A percentile compares a stretch with the other conserved stretches of the same genome.
These are phyloP conservation scores for Cyclotella baltica DNA, from an alignment of 108 stramenopile genomes.

Conservation along the genomic window DNA sequence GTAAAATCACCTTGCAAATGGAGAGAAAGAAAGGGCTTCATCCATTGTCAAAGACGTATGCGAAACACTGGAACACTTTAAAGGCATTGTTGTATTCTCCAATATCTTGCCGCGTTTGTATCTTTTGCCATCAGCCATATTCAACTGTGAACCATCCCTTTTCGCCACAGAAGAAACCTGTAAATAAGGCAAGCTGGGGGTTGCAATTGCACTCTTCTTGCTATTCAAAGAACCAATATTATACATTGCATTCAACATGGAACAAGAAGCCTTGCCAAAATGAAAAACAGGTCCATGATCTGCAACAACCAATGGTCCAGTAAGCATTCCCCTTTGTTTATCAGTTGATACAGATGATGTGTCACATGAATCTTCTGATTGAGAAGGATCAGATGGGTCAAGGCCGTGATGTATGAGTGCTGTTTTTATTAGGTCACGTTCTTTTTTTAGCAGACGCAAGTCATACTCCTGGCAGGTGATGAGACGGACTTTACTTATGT, in stretches of 20 bases:
- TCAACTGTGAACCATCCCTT: background rate
- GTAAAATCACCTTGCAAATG: background rate
- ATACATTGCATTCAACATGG: background rate
- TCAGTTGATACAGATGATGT: background rate
- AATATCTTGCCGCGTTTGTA: background rate
- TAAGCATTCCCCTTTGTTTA: background rate
- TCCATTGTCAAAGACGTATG: background rate
- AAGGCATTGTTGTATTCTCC: background rate
- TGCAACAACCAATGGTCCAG: background rate
- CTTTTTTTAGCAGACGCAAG: background rate
- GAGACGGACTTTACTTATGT: background rate
- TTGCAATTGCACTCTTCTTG: background rate
- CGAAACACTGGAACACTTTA: background rate
- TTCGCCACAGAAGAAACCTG: background rate
- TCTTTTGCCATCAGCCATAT: background rate
- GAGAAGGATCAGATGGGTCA: background rate
- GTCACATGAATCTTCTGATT: slow-evolving; percentile 1
- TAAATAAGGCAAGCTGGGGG: background rate
- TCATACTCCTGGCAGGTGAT: background rate
- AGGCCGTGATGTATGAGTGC: background rate
- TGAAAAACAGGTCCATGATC: slow-evolving; percentile 1
- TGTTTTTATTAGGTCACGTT: background rate
- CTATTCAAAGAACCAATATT: background rate
- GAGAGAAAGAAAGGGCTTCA: background rate
- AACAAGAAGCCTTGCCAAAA: background rate